A percentile compares a stretch with the other conserved stretches of the same genome.
phyloP scores from a whole-genome alignment of 768 basidiomycete genomes.

The Rhizopogon roseolus region DNA sequence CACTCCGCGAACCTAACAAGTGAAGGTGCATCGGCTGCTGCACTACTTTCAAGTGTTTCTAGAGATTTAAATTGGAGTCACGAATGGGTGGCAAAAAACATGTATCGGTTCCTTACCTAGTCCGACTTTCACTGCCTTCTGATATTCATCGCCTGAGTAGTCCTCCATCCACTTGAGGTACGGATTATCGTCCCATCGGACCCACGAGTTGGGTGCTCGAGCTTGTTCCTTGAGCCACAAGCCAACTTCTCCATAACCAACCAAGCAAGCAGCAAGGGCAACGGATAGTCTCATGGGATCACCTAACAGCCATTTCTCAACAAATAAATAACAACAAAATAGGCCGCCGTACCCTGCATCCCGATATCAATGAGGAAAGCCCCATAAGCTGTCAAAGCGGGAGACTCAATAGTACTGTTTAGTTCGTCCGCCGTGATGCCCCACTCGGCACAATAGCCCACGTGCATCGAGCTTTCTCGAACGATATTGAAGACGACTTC shows the following conservation, averaged over 20 bases:
- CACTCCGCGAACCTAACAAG: constrained; percentile 56
- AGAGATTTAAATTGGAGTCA: constrained; percentile 5
- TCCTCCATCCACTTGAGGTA: constrained; percentile 78
- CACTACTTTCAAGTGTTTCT: constrained; percentile 74
- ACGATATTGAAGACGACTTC: constrained; percentile 60
- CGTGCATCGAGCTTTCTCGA: constrained; percentile 70
- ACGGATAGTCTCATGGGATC: constrained; percentile 71
- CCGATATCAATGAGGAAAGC: constrained; percentile 81
- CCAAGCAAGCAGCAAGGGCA: constrained; percentile 77
- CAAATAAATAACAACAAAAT: background rate
- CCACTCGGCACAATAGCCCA: constrained; percentile 63
- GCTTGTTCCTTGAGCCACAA: constrained; percentile 70
- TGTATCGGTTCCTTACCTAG: constrained; percentile 49
- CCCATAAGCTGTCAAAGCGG: constrained; percentile 81
- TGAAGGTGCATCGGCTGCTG: constrained; percentile 61
- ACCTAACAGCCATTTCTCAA: constrained; percentile 32
- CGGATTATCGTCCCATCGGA: constrained; percentile 60
- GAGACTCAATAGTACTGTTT: constrained; percentile 55
- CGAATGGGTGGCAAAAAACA: background rate
- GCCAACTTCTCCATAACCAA: constrained; percentile 93
- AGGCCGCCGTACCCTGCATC: constrained; percentile 44
- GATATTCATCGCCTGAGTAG: constrained; percentile 69
- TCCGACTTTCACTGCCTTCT: constrained; percentile 65
- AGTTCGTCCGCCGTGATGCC: constrained; percentile 62
- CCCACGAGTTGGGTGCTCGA: constrained; percentile 39